Percentiles rank a stretch among this genome's conserved stretches.
These are phyloP conservation scores for Rhododendron molle DNA, from an alignment of 148 eudicot species.

Conservation along the genomic window DNA sequence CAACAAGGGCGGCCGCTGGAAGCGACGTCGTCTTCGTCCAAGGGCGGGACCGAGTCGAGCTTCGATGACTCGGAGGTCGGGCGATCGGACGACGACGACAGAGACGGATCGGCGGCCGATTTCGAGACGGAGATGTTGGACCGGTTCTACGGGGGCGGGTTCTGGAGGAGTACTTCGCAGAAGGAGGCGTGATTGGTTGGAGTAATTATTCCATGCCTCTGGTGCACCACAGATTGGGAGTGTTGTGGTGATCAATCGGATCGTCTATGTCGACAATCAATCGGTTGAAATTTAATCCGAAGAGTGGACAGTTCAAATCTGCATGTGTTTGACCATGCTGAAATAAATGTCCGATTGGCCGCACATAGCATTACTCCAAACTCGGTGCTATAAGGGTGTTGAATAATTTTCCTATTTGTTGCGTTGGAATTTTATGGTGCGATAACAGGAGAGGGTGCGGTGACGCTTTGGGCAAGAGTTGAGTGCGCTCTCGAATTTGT, in stretches of 20 bases:
- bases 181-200: not conserved
- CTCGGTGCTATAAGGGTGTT: too few species aligned
- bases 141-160: constrained; percentile 53
- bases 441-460: too few species aligned
- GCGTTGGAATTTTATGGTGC: too few species aligned
- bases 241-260: too few species aligned
- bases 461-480: too few species aligned
- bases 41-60: not conserved
- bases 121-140: constrained; percentile 46
- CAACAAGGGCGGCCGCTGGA: not conserved
- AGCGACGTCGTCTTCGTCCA: not conserved
- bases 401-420: too few species aligned
- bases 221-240: not conserved
- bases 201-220: not conserved
- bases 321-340: too few species aligned
- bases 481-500: too few species aligned
- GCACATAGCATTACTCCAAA: too few species aligned
- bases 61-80: constrained; percentile 22
- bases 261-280: too few species aligned
- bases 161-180: constrained; percentile 67
- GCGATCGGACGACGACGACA: constrained; percentile 23
- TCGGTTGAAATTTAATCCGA: fast-evolving
- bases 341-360: too few species aligned
- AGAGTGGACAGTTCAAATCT: too few species aligned
- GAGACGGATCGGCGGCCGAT: constrained; percentile 26